phyloP scores from a whole-genome alignment of 331 rosid genomes.

The Arachis monticola region DNA sequence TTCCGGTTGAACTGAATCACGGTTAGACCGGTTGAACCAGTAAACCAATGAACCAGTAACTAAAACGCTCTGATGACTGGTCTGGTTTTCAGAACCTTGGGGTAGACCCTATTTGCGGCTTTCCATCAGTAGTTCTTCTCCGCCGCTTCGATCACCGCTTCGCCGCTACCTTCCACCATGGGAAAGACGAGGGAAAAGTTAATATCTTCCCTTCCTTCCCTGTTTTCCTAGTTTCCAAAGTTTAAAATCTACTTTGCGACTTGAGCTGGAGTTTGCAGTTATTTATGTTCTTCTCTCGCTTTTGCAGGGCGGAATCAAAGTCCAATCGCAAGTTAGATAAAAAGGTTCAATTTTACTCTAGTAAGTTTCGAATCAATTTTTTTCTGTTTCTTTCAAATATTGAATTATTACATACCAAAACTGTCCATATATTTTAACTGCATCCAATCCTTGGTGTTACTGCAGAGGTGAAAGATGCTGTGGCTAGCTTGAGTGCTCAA shows the following conservation, averaged over 20 bases:
- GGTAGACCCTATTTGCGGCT: too few species aligned
- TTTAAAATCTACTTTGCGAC: background rate
- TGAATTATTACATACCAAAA: background rate
- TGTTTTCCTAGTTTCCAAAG: background rate
- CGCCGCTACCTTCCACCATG: constrained; percentile 22
- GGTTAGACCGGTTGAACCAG: too few species aligned
- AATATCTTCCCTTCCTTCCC: background rate
- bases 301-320: constrained; percentile 46
- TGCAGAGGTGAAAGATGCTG: constrained; percentile 74
- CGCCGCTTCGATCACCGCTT: too few species aligned
- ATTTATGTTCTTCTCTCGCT: background rate
- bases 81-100: too few species aligned
- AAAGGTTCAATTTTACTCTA: constrained; percentile 52
- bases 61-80: too few species aligned
- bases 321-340: constrained; percentile 42
- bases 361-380: constrained; percentile 34
- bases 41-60: too few species aligned
- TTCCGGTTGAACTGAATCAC: too few species aligned
- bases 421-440: constrained; percentile 25
- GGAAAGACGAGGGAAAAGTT: constrained; percentile 47
- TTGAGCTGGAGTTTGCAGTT: background rate
- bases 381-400: background rate
- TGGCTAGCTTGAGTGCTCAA: constrained; percentile 63
- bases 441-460: constrained; percentile 7
- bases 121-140: too few species aligned